Conservation (phyloP, 306 rosid species). For the Abrus precatorius region DNA sequence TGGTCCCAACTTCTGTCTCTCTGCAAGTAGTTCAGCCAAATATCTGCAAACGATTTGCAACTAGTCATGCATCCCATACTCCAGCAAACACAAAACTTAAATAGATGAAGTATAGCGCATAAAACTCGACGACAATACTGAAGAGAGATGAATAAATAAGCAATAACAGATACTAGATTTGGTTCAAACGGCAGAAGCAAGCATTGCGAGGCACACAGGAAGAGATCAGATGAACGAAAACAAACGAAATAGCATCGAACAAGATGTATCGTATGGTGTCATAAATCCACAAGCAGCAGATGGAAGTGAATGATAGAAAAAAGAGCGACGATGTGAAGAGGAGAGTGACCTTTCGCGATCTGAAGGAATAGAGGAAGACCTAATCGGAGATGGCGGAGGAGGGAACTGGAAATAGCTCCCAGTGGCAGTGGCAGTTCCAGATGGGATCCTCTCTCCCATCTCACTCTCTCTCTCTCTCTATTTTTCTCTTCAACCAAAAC, state of each 20-base stretch:
- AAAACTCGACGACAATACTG: not conserved
- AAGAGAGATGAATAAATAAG: not conserved
- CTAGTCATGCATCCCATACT: constrained; percentile 26
- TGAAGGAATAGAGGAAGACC: constrained; percentile 67
- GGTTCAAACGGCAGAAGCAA: not conserved
- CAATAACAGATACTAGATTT: not conserved
- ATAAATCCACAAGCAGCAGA: too few relatives aligned
- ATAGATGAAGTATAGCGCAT: not conserved
- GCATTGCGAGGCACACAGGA: too few relatives aligned
- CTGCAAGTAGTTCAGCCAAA: constrained; percentile 78
- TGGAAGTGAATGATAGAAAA: too few relatives aligned
- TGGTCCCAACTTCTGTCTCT: constrained; percentile 85
- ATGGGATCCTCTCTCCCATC: constrained; percentile 93
- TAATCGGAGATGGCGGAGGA: constrained; percentile 84
- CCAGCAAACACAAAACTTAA: constrained; percentile 23
- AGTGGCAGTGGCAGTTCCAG: constrained; percentile 51
- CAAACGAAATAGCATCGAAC: not conserved
- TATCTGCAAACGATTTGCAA: constrained; percentile 62
- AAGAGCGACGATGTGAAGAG: too few relatives aligned
- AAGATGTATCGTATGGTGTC: too few relatives aligned
- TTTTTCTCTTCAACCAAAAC: too few relatives aligned
- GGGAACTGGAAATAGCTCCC: constrained; percentile 94
- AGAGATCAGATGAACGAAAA: not conserved
- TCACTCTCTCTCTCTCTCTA: not conserved
- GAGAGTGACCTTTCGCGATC: constrained; percentile 79